phyloP scores from a whole-genome alignment of 1,139 yeast species.

The Zygoascus meyerae region DNA sequence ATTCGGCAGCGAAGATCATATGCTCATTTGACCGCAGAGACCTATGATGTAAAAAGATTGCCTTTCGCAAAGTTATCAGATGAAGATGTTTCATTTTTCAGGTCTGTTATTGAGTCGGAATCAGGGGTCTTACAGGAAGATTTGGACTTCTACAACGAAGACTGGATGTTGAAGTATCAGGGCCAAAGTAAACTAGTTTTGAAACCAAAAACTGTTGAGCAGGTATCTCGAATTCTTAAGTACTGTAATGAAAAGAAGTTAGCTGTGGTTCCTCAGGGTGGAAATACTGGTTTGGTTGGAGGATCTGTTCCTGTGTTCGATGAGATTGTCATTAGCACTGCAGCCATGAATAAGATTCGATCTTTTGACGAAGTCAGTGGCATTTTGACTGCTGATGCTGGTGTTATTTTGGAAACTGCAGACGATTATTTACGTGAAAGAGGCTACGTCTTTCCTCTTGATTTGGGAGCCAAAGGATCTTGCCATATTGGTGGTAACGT shows the following conservation, averaged over 20 bases:
- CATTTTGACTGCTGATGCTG: slow-evolving; percentile 83
- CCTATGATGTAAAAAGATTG: slow-evolving; percentile 27
- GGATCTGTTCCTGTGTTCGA: slow-evolving; percentile 93
- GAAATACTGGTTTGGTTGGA: slow-evolving; percentile 94
- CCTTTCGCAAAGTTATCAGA: slow-evolving; percentile 43
- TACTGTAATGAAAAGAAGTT: slow-evolving; percentile 73
- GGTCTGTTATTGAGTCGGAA: slow-evolving; percentile 44
- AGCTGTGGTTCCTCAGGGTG: slow-evolving; percentile 96
- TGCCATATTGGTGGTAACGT: slow-evolving; percentile 95
- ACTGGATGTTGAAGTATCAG: slow-evolving; percentile 92
- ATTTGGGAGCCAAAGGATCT: slow-evolving; percentile 94
- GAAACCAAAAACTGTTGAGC: slow-evolving; percentile 78
- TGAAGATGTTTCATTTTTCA: slow-evolving; percentile 59
- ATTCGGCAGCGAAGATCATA: slow-evolving; percentile 10
- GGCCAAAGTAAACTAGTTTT: slow-evolving; percentile 81
- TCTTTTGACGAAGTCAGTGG: slow-evolving; percentile 81
- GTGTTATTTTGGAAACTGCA: slow-evolving; percentile 81
- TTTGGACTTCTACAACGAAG: slow-evolving; percentile 78
- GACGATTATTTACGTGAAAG: slow-evolving; percentile 72
- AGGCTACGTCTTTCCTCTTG: slow-evolving; percentile 89
- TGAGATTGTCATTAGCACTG: slow-evolving; percentile 69
- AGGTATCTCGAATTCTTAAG: slow-evolving; percentile 68
- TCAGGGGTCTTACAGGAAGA: slow-evolving; percentile 46
- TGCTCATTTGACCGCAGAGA: slow-evolving; percentile 29
- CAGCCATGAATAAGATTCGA: slow-evolving; percentile 70